Base-by-base conservation (phyloP, 345 rosid species). In the Draba incana region DNA sequence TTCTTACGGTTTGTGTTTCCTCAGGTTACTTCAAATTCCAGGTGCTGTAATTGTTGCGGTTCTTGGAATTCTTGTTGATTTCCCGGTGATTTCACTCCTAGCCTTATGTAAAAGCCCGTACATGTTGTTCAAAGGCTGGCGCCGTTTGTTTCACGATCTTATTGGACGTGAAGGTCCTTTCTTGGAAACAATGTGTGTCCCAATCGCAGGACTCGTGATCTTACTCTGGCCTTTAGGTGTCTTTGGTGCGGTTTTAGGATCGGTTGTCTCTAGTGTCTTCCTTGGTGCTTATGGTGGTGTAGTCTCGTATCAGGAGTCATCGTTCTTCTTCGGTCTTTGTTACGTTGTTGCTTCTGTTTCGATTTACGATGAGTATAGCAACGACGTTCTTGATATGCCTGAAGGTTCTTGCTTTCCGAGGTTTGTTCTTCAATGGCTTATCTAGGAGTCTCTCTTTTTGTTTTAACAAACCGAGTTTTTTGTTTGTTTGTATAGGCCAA, bases 131-230 rank as follows among this genome's bases (percentile, higher is more conserved):
- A 94, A 86, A 73, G 99, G 99, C 12, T 94, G 98, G 99, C 88
- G 66, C 59, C 93, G 96, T 57, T 71, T 94, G 78, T 89, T 88
- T 84, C 98, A 86, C 24, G 99, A 94, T 75, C 99, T 94, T 51
- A 77, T 86, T 46, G 99, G 99, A 35, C 89, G 99, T 71, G 97
- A 94, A 83, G 99, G 98, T 50, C 99, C 98, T 35, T 94, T 92
- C 84, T 84, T 94, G 82, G 99, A 94, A 70, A 89, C 96, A 30
- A 83, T 94, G 80, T 94, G 99, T 73, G 97, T 94, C 60, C 99
- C 99, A 57, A 89, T 92, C 50, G 98, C 98, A 1, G 98, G 98
- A 55, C 98, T 95, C 54, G 96, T 84, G 49, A 95, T 95, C 74
- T 65, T 95, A 74, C 90, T 95, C 15, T 95, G 99, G 99, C 99